A percentile compares a stretch with the other conserved stretches of the same genome.
Evolutionary conservation across 2,329 filamentous ascomycete species (phyloP).

Genomic region (Lachnellula subtilissima): DNA sequence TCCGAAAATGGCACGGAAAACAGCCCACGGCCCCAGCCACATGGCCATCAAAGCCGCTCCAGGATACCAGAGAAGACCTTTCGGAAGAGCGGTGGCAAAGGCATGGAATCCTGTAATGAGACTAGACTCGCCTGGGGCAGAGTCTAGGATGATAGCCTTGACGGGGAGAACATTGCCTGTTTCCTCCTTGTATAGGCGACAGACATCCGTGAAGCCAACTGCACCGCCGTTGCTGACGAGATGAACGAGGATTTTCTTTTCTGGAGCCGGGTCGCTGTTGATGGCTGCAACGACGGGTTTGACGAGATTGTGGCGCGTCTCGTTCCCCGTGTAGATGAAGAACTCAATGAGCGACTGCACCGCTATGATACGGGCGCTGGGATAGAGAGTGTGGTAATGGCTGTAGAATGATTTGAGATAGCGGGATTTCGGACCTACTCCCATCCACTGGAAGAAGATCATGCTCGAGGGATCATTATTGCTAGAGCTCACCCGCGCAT

Average conservation of each 20-base stretch:
- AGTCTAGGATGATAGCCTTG: constrained; percentile 12
- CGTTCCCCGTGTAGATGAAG: constrained; percentile 10
- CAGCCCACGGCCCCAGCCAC: background rate
- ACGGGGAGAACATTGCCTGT: constrained; percentile 3
- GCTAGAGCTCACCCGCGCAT: background rate
- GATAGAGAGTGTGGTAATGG: constrained; percentile 14
- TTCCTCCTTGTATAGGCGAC: constrained; percentile 5
- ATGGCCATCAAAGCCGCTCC: background rate
- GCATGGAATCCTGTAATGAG: background rate
- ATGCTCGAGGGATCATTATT: constrained; percentile 14
- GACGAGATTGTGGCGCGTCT: constrained; percentile 7
- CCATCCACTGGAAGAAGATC: constrained; percentile 20
- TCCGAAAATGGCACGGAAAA: constrained; percentile 3
- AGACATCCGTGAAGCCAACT: constrained; percentile 8
- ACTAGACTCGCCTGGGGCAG: constrained; percentile 12
- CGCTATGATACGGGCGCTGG: constrained; percentile 12
- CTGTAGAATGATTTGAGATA: constrained; percentile 12
- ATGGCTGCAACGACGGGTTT: constrained; percentile 10
- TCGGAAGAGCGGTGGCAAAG: constrained; percentile 1
- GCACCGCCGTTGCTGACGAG: constrained; percentile 17
- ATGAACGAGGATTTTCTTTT: constrained; percentile 13
- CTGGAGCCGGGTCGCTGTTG: constrained; percentile 2
- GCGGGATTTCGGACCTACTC: constrained; percentile 11
- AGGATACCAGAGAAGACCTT: constrained; percentile 3
- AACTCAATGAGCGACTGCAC: constrained; percentile 7